These are phyloP conservation scores for Aureobasidium leucospermi DNA, from an alignment of 2,329 filamentous ascomycete genomes.

Conservation along the genomic window DNA sequence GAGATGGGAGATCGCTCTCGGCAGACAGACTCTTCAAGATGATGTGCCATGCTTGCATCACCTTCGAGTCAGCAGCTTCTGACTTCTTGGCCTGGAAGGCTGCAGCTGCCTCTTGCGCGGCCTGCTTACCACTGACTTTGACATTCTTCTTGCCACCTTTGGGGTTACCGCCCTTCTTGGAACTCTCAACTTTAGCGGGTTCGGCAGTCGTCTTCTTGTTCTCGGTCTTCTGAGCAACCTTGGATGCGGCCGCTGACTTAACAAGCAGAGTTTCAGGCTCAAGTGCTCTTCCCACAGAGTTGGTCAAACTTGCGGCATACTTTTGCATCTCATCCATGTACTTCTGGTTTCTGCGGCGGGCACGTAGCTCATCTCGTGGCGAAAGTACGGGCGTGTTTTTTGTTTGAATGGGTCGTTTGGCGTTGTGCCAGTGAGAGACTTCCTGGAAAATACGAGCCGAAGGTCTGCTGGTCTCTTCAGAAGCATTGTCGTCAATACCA, in stretches of 20 bases:
- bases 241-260: slow-evolving; percentile 15
- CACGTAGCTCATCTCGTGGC: slow-evolving; percentile 29
- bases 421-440: slow-evolving; percentile 56
- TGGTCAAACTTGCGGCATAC: slow-evolving; percentile 65
- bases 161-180: slow-evolving; percentile 22
- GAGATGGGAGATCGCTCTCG: slow-evolving; percentile 34
- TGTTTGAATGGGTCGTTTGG: slow-evolving; percentile 44
- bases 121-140: slow-evolving; percentile 35
- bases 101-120: slow-evolving; percentile 37
- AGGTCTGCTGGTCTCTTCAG: slow-evolving; percentile 24
- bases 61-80: slow-evolving; percentile 32
- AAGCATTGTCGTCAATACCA: slow-evolving; percentile 27
- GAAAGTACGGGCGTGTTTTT: slow-evolving; percentile 26
- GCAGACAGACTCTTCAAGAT: slow-evolving; percentile 42
- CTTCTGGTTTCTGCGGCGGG: slow-evolving; percentile 49
- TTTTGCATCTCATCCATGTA: slow-evolving; percentile 60
- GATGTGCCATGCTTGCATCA: slow-evolving; percentile 39
- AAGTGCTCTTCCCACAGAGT: slow-evolving; percentile 53
- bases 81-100: slow-evolving; percentile 36
- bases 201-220: neutral
- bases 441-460: slow-evolving; percentile 41
- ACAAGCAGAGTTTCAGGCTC: slow-evolving; percentile 52
- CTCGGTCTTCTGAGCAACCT: slow-evolving; percentile 1
- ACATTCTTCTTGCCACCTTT: slow-evolving; percentile 28
- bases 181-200: slow-evolving; percentile 17